Evolutionary conservation across 2,329 filamentous ascomycete species (phyloP), one percentile per base, ranked within the genome.

Genomic region (Penicillium sp.): DNA sequence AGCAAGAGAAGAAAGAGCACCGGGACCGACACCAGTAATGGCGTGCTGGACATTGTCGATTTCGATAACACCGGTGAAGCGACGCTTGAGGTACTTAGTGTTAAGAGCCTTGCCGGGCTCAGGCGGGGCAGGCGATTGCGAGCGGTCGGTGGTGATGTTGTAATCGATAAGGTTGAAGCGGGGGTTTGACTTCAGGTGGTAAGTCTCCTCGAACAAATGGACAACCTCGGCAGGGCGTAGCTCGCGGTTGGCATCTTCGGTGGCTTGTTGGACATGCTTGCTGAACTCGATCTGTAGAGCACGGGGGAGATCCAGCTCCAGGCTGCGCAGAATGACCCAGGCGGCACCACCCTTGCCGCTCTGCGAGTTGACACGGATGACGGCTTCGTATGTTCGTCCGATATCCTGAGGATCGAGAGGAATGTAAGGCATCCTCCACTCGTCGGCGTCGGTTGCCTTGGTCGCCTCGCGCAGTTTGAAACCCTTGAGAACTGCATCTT

Each of bases 281-380:
- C 89, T 90, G 75, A 97, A 97, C 47, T 90, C 92, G 61, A 97
- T 83, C 76, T 97, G 93, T 49, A 97, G 83, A 51, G 92, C 92
- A 59, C 94, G 90, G 15, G 94, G 94, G 49, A 97, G 85, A 73
- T 97, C 94, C 67, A 97, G 88, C 69, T 94, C 85, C 59, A 97
- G 85, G 68, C 91, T 88, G 65, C 89, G 88, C 71, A 92, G 87
- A 71, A 97, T 92, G 70, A 97, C 89, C 90, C 90, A 97, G 49
- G 93, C 92, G 57, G 90, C 88, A 66, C 94, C 94, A 58, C 93
- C 93, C 79, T 99, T 97, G 62, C 93, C 93, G 66, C 86, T 90
- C 74, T 97, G 93, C 18, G 90, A 96, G 81, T 97, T 99, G 83
- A 97, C 93, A 57, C 93, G 89, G 71, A 97, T 97, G 70, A 97